Percentiles rank a stretch among this genome's conserved stretches.
phyloP scores from a whole-genome alignment of 345 rosid species.

The Arabis alpina region DNA sequence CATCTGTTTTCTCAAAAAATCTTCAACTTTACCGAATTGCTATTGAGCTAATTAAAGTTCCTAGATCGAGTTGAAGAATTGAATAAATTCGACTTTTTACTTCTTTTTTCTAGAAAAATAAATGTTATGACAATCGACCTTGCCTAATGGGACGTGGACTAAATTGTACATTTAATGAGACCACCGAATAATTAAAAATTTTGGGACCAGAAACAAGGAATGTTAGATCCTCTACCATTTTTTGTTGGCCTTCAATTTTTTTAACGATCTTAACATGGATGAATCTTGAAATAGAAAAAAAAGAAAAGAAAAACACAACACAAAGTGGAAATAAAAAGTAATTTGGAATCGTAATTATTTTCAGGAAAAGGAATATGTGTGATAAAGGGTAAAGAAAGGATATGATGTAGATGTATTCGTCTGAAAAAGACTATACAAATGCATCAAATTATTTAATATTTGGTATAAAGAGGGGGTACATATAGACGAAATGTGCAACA shows the following conservation, averaged over 20 bases:
- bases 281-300: background rate
- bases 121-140: conserved; percentile 10
- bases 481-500: background rate
- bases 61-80: conserved; percentile 12
- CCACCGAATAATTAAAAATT: background rate
- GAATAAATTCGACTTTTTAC: conserved; percentile 15
- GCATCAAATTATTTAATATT: conserved; percentile 1
- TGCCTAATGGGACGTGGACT: conserved; percentile 21
- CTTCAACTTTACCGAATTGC: background rate
- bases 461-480: background rate
- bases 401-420: conserved; percentile 18
- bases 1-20: background rate
- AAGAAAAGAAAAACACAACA: background rate
- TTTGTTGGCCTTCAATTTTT: background rate
- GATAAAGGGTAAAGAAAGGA: conserved; percentile 4
- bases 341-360: background rate
- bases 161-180: background rate
- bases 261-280: background rate
- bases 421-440: background rate
- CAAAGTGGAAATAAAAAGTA: conserved; percentile 5
- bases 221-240: conserved; percentile 10
- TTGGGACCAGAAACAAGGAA: background rate
- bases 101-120: background rate
- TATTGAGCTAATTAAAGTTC: background rate
- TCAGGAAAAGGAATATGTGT: background rate